A percentile compares a stretch with the other conserved stretches of the same genome.
These are phyloP conservation scores for Sisymbrium altissimum DNA, from an alignment of 345 rosid genomes.

Conservation along the genomic window DNA sequence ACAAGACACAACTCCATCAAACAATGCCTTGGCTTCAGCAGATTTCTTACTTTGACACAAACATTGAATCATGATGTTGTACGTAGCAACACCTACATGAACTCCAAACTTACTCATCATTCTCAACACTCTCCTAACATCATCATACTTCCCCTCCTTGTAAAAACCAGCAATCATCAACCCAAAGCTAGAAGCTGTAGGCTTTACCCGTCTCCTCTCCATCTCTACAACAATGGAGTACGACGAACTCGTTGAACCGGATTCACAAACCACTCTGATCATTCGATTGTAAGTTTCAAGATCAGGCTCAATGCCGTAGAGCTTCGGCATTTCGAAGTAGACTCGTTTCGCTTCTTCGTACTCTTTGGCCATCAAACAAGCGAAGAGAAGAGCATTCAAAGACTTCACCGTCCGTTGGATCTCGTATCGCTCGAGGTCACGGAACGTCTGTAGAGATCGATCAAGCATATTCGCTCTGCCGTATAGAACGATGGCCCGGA, in stretches of 20 bases:
- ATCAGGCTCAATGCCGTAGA: slow-evolving; percentile 50
- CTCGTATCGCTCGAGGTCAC: slow-evolving; percentile 42
- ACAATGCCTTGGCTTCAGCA: slow-evolving; percentile 58
- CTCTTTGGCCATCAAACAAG: slow-evolving; percentile 56
- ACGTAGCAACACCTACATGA: slow-evolving; percentile 40
- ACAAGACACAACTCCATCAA: slow-evolving; percentile 46
- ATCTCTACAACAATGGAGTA: slow-evolving; percentile 71
- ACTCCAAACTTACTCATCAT: slow-evolving; percentile 53
- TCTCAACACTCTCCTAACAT: slow-evolving; percentile 63
- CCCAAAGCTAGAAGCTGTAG: slow-evolving; percentile 54
- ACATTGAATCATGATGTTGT: slow-evolving; percentile 62
- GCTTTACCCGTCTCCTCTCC: slow-evolving; percentile 58
- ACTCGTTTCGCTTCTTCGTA: slow-evolving; percentile 52
- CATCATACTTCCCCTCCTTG: slow-evolving; percentile 62
- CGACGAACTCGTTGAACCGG: slow-evolving; percentile 50
- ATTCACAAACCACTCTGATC: slow-evolving; percentile 57
- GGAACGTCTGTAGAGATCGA: slow-evolving; percentile 55
- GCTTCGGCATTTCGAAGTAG: slow-evolving; percentile 54
- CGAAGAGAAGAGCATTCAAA: slow-evolving; percentile 62
- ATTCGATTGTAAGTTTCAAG: slow-evolving; percentile 58
- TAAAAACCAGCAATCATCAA: slow-evolving; percentile 60
- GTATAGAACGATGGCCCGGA: slow-evolving; percentile 62
- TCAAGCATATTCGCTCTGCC: slow-evolving; percentile 79
- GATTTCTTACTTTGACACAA: slow-evolving; percentile 61
- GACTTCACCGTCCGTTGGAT: slow-evolving; percentile 49